Conservation (phyloP, 257 asterid genomes). For the Asclepias syriaca region DNA sequence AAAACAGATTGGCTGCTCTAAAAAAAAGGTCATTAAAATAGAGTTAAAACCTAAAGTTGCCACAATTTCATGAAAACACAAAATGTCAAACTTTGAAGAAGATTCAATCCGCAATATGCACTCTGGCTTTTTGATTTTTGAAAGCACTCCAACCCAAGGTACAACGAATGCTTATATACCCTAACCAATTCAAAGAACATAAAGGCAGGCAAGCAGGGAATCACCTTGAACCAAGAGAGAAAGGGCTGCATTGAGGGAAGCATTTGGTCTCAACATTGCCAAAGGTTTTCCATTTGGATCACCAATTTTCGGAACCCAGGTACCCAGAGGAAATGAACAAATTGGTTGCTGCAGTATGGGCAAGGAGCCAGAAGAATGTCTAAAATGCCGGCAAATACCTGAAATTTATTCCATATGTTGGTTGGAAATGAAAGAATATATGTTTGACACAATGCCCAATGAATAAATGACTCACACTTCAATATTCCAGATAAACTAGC, state of each 20-base stretch:
- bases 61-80: not conserved
- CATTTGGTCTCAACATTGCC: constrained; percentile 60
- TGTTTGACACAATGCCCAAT: constrained; percentile 1
- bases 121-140: not conserved
- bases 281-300: constrained; percentile 56
- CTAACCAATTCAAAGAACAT: constrained; percentile 5
- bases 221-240: constrained; percentile 60
- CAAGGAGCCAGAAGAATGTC: constrained; percentile 66
- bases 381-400: constrained; percentile 75
- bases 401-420: constrained; percentile 17
- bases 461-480: constrained; percentile 45
- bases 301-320: constrained; percentile 77
- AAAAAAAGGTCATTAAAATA: not conserved
- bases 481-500: constrained; percentile 71
- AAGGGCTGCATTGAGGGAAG: constrained; percentile 61
- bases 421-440: constrained; percentile 8
- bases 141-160: not conserved
- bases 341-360: constrained; percentile 76
- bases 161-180: not conserved
- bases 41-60: not conserved
- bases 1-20: not conserved
- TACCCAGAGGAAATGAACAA: constrained; percentile 60
- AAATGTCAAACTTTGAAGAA: not conserved
- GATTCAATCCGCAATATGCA: not conserved
- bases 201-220: constrained; percentile 13